Percentiles rank a stretch among this genome's conserved stretches.
These are phyloP conservation scores for Tulasnella calospora DNA, from an alignment of 768 basidiomycete species.

Conservation along the genomic window DNA sequence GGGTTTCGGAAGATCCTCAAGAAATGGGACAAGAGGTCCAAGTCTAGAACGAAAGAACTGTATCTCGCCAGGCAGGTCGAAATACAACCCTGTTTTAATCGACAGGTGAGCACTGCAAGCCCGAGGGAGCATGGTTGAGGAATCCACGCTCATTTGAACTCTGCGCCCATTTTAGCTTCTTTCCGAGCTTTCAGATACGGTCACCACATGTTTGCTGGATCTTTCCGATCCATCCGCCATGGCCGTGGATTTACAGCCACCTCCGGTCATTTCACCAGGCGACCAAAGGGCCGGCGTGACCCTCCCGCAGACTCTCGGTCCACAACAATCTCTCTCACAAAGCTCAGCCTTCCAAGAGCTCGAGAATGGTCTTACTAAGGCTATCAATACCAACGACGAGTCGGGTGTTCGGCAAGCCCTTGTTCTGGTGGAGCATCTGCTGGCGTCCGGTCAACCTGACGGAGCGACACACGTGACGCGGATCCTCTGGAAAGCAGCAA, in stretches of 20 bases:
- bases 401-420: slow-evolving; percentile 64
- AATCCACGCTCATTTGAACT: background rate
- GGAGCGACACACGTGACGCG: slow-evolving; percentile 69
- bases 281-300: slow-evolving; percentile 31
- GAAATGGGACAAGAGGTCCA: slow-evolving; percentile 97
- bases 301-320: slow-evolving; percentile 36
- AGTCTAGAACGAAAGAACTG: slow-evolving; percentile 90
- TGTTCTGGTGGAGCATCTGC: slow-evolving; percentile 60
- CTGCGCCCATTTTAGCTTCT: slow-evolving; percentile 63
- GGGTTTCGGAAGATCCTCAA: slow-evolving; percentile 97
- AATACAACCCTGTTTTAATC: slow-evolving; percentile 96
- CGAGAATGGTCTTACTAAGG: slow-evolving; percentile 78
- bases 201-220: slow-evolving; percentile 75
- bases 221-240: slow-evolving; percentile 50
- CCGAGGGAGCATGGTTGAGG: background rate
- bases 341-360: slow-evolving; percentile 69
- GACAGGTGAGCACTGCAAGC: slow-evolving; percentile 55
- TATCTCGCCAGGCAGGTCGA: slow-evolving; percentile 96
- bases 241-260: background rate
- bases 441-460: slow-evolving; percentile 51
- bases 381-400: slow-evolving; percentile 58
- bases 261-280: slow-evolving; percentile 42
- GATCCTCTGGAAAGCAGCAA: slow-evolving; percentile 90
- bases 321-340: background rate
- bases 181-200: slow-evolving; percentile 88